Base-by-base conservation (phyloP, 371 early-diverging fungal genomes). In the Mycotypha africana region DNA sequence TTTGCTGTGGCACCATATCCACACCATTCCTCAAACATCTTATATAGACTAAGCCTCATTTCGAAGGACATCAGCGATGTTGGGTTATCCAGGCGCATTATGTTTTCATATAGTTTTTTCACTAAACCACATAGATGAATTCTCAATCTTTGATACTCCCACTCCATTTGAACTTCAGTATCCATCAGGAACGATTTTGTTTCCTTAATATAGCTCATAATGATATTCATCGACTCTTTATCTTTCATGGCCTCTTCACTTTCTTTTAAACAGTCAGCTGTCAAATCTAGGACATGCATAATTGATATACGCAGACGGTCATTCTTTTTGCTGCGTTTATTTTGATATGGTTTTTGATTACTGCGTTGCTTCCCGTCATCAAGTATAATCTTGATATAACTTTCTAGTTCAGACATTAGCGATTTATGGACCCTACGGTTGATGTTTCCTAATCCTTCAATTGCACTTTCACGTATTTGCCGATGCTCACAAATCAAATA, bases 1-100 rank as follows among this genome's bases (percentile, higher is more conserved):
- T 66, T 69, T 0, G 86, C 74, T 31, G 75, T 73, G 28, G 65
- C 67, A 1, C 95, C 94, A 54, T 87, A 82, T 2, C 96, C 91
- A 61, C 94, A 90, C 97, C 97, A 97, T 36, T 85, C 78, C 59
- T 93, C 94, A 70, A 95, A 85, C 53, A 93, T 74, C 47, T 78
- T 76, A 65, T 92, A 95, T 19, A 93, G 44, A 7, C 76, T 76
- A 6, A 82, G 53, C 25, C 96, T 76, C 0, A 84, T 75, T 40
- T 92, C 91, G 60, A 89, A 89, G 0, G 92, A 80, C 58, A 95
- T 85, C 46, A 71, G 58, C 0, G 57, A 38, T 3, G 78, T 70
- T 0, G 80, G 58, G 45, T 70, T 76, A 5, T 51, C 51, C 21
- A 67, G 40, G 12, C 45, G 45, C 55, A 72, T 76, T 4, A 91